A percentile compares a stretch with the other conserved stretches of the same genome.
phyloP scores from a whole-genome alignment of 345 rosid genomes.

The Bruguiera sexangula region DNA sequence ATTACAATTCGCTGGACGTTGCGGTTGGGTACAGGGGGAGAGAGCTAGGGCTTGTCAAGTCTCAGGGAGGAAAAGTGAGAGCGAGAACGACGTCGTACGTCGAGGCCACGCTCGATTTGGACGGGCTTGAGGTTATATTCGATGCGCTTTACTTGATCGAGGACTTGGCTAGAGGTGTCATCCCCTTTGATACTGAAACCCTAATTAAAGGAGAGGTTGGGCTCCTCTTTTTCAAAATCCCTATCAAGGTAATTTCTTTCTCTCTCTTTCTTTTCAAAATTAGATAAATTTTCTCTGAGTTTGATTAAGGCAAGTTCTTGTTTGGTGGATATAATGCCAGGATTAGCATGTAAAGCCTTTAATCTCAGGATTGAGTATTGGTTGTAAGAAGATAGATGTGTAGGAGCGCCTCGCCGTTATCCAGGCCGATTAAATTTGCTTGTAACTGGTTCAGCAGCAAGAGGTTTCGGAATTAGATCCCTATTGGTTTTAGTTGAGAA shows the following conservation, averaged over 20 bases:
- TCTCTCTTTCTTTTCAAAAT: background rate
- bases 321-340: too few species aligned
- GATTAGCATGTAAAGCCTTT: too few species aligned
- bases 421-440: too few species aligned
- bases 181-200: constrained; percentile 64
- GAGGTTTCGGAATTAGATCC: too few species aligned
- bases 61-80: constrained; percentile 52
- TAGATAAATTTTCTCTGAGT: background rate
- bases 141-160: constrained; percentile 74
- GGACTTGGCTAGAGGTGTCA: constrained; percentile 63
- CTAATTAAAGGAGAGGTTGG: constrained; percentile 57
- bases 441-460: too few species aligned
- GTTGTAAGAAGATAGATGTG: too few species aligned
- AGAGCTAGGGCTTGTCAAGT: constrained; percentile 61
- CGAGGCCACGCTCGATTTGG: constrained; percentile 66
- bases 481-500: too few species aligned
- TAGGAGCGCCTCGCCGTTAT: too few species aligned
- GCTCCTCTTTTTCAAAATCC: constrained; percentile 52
- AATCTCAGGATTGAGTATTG: too few species aligned
- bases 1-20: constrained; percentile 53
- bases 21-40: constrained; percentile 78
- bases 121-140: constrained; percentile 62
- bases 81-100: constrained; percentile 66
- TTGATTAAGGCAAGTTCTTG: background rate
- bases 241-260: constrained; percentile 50